These are phyloP conservation scores for Fusarium euwallaceae DNA, from an alignment of 2,329 filamentous ascomycete genomes.

Conservation along the genomic window DNA sequence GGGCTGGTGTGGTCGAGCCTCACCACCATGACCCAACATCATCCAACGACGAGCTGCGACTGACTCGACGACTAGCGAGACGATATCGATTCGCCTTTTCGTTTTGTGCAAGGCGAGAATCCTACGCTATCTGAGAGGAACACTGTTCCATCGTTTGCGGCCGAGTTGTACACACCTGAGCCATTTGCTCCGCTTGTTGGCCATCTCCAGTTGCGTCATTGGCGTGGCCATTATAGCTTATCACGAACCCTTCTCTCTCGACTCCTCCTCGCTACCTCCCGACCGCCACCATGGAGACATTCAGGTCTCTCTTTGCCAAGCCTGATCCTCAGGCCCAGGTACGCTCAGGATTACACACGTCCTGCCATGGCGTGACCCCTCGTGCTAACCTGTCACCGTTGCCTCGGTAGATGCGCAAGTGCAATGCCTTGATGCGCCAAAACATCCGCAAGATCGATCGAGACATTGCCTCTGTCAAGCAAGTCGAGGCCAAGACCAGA, in stretches of 20 bases:
- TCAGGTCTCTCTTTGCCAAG: constrained; percentile 89
- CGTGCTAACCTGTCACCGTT: constrained; percentile 14
- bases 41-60: constrained; percentile 33
- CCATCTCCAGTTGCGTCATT: constrained; percentile 45
- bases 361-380: neutral
- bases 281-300: constrained; percentile 78
- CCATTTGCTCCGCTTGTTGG: constrained; percentile 20
- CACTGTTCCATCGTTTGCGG: neutral
- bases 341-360: constrained; percentile 45
- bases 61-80: constrained; percentile 22
- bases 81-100: constrained; percentile 13
- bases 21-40: constrained; percentile 44
- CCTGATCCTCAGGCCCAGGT: constrained; percentile 96
- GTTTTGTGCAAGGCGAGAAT: neutral
- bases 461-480: constrained; percentile 84
- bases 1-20: constrained; percentile 36
- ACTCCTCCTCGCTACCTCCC: constrained; percentile 10
- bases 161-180: neutral
- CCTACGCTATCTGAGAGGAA: neutral
- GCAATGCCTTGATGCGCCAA: constrained; percentile 87
- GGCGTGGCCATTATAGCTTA: constrained; percentile 23
- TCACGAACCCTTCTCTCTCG: constrained; percentile 6
- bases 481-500: constrained; percentile 86
- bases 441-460: constrained; percentile 96
- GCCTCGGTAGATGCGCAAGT: constrained; percentile 84